These are phyloP conservation scores for Rosa hybrid DNA, from an alignment of 331 rosid species.

Conservation along the genomic window DNA sequence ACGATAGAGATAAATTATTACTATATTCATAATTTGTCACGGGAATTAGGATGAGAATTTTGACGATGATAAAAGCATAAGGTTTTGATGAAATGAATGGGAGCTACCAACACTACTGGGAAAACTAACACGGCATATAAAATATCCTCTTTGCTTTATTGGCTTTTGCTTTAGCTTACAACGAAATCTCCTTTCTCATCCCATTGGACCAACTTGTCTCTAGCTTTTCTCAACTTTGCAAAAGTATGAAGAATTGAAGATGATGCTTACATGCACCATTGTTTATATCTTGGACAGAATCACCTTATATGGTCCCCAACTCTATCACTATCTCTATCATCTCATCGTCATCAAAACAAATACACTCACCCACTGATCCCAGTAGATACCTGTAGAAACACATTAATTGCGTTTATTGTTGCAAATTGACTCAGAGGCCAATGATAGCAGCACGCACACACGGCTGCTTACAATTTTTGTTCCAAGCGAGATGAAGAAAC, in stretches of 20 bases:
- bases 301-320: conserved; percentile 21
- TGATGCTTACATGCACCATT: background rate
- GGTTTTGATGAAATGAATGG: conserved; percentile 3
- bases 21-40: background rate
- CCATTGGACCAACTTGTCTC: conserved; percentile 48
- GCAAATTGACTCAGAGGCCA: background rate
- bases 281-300: background rate
- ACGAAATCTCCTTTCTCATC: conserved; percentile 30
- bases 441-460: background rate
- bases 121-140: background rate
- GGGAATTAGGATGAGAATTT: background rate
- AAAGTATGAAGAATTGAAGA: conserved; percentile 37
- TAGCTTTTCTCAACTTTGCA: conserved; percentile 41
- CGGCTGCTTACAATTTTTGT: too few relatives aligned
- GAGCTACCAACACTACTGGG: background rate
- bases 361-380: background rate
- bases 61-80: conserved; percentile 17
- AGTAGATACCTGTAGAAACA: background rate
- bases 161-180: conserved; percentile 39
- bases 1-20: too few relatives aligned
- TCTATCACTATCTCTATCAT: background rate
- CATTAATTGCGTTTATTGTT: background rate
- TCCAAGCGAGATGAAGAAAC: too few relatives aligned
- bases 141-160: conserved; percentile 24
- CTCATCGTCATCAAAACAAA: background rate